Percentiles rank a stretch among this genome's conserved stretches.
Evolutionary conservation across 2,329 filamentous ascomycete genomes (phyloP).

Genomic region (Neofusicoccum ribis): DNA sequence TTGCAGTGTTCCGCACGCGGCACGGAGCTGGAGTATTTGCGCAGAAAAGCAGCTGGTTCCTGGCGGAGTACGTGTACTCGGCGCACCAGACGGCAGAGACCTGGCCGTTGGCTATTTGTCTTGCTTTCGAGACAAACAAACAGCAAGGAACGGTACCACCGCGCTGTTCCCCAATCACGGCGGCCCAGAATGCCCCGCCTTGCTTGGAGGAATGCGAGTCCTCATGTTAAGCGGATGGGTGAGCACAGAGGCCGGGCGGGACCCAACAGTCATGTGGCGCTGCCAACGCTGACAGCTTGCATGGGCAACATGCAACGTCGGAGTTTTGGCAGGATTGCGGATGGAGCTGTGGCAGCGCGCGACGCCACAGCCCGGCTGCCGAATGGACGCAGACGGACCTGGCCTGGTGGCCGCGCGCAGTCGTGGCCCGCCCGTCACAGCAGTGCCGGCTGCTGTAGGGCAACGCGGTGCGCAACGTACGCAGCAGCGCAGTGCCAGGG

Average conservation of each 20-base stretch:
- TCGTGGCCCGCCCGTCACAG: too few species aligned
- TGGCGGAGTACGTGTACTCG: too few species aligned
- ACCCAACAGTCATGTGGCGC: conserved; percentile 7
- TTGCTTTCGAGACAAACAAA: background rate
- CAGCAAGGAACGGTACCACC: background rate
- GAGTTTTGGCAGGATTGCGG: background rate
- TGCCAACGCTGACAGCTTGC: conserved; percentile 9
- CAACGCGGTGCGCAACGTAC: too few species aligned
- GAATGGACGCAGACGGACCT: too few species aligned
- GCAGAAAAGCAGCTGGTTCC: background rate
- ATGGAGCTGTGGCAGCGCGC: too few species aligned
- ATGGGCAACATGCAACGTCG: background rate
- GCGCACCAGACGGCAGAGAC: too few species aligned
- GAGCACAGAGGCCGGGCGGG: background rate
- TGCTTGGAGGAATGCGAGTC: background rate
- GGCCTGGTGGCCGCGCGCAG: too few species aligned
- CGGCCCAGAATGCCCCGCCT: background rate
- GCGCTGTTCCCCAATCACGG: background rate
- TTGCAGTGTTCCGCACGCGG: background rate
- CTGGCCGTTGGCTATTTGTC: background rate
- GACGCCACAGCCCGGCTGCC: background rate
- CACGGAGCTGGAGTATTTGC: background rate
- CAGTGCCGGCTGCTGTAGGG: too few species aligned
- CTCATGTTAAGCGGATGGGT: background rate
- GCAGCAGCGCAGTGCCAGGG: too few species aligned